Percentiles rank a stretch among this genome's conserved stretches.
These are phyloP conservation scores for Vaccinium myrtillus DNA, from an alignment of 148 eudicot species.

Conservation along the genomic window DNA sequence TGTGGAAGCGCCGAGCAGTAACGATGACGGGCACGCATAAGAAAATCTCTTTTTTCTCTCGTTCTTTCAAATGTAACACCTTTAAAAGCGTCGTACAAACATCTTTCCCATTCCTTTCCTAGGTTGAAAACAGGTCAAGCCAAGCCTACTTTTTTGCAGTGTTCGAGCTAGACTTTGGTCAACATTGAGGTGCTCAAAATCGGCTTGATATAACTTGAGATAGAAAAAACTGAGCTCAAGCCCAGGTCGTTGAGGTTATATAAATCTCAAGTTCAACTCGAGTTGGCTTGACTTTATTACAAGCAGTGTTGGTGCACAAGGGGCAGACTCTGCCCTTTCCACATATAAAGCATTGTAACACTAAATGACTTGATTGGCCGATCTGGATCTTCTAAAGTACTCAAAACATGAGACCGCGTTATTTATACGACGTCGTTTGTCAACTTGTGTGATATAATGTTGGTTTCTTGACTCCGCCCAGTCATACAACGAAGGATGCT, in stretches of 20 bases:
- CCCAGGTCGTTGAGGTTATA: not conserved
- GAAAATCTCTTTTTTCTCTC: not conserved
- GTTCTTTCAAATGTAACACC: not conserved
- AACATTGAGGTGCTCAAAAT: too few species aligned
- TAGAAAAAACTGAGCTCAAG: not conserved
- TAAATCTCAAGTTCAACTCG: not conserved
- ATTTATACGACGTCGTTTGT: not conserved
- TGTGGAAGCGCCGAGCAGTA: not conserved
- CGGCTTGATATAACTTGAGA: too few species aligned
- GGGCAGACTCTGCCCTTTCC: not conserved
- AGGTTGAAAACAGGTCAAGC: not conserved
- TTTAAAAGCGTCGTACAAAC: not conserved
- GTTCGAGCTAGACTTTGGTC: not conserved
- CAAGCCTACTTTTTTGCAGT: not conserved
- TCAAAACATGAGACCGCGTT: not conserved
- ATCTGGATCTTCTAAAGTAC: not conserved
- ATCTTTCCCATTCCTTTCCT: not conserved
- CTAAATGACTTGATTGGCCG: not conserved
- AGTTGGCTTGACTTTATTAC: not conserved
- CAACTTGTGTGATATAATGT: not conserved
- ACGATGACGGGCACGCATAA: not conserved
- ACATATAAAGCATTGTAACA: not conserved
- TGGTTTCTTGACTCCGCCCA: not conserved
- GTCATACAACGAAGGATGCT: not conserved
- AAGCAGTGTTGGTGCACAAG: not conserved